These are phyloP conservation scores for Colletotrichum higginsianum DNA, from an alignment of 2,329 filamentous ascomycete species.

Conservation along the genomic window DNA sequence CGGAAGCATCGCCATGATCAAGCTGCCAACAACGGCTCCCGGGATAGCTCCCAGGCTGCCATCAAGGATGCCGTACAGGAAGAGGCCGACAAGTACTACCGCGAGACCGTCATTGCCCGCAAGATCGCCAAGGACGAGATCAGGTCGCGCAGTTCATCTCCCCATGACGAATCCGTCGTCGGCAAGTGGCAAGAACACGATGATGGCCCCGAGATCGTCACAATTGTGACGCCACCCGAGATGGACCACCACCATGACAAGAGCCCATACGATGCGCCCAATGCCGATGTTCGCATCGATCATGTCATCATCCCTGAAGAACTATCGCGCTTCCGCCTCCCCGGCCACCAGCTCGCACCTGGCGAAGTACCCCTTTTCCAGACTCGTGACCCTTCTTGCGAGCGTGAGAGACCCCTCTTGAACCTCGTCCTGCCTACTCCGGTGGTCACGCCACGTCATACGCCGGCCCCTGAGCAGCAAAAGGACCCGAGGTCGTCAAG, in stretches of 20 bases:
- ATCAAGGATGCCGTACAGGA: conserved; percentile 66
- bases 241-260: conserved; percentile 62
- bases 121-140: conserved; percentile 69
- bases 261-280: conserved; percentile 69
- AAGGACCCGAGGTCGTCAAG: conserved; percentile 42
- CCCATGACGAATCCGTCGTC: conserved; percentile 66
- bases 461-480: conserved; percentile 45
- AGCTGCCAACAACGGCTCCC: conserved; percentile 53
- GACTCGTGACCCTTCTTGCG: conserved; percentile 67
- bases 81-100: conserved; percentile 71
- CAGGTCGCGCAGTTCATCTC: conserved; percentile 66
- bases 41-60: conserved; percentile 49
- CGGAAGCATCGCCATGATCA: conserved; percentile 51
- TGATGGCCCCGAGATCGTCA: conserved; percentile 52
- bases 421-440: conserved; percentile 76
- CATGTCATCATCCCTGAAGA: conserved; percentile 70
- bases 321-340: conserved; percentile 55
- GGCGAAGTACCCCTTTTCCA: conserved; percentile 54
- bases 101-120: conserved; percentile 67
- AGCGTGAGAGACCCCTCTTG: conserved; percentile 70
- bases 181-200: conserved; percentile 65
- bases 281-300: conserved; percentile 76
- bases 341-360: conserved; percentile 46
- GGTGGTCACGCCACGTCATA: conserved; percentile 61
- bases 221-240: conserved; percentile 70